Evolutionary conservation across 2,329 filamentous ascomycete genomes (phyloP), one percentile per base, ranked within the genome.

Genomic region (Fusarium sp.): DNA sequence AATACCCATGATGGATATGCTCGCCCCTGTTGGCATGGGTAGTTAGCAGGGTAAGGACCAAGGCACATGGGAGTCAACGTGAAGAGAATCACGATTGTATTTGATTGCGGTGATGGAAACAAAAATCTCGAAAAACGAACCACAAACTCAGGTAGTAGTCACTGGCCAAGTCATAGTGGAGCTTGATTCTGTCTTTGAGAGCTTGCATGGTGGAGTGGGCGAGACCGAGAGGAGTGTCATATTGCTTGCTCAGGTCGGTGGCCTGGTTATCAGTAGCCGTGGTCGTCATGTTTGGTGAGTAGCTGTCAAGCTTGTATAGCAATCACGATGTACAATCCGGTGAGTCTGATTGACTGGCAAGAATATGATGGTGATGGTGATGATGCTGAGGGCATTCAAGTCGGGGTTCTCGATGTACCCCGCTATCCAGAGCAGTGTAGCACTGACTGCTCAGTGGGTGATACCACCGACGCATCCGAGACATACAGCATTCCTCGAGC

Each of bases 1-100:
- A 91, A 78, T 91, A 90, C 63, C 89, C 89, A 72, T 91, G 89
- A 77, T 91, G 89, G 77, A 91, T 91, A 75, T 91, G 89, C 77
- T 90, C 89, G 63, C 89, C 89, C 89, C 88, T 90, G 56, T 38
- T 67, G 37, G 54, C 40, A 56, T 38, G 18, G 13, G 13, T 31
- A 52, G 62, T 22, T 47, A 71, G 61, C 34, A 42, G 52, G 62
- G 62, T n/a, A 3, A n/a, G 29, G 37, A 64, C 47, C 29, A 34
- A 58, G 57, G 22, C 22, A 57, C 56, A 40, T 11, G 50, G 22
- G 31, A 24, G 34, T 37, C 27, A 60, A 14, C n/a, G 27, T 40
- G 8, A 2, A 6, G 7, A 34, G 38, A 2, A 24, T 18, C 9
- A 29, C 6, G 16, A 50, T 29, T 29, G 24, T 1, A 3, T 47